A percentile compares a stretch with the other conserved stretches of the same genome.
These are phyloP conservation scores for Spergularia bocconei DNA, from an alignment of 148 eudicot species.

Conservation along the genomic window DNA sequence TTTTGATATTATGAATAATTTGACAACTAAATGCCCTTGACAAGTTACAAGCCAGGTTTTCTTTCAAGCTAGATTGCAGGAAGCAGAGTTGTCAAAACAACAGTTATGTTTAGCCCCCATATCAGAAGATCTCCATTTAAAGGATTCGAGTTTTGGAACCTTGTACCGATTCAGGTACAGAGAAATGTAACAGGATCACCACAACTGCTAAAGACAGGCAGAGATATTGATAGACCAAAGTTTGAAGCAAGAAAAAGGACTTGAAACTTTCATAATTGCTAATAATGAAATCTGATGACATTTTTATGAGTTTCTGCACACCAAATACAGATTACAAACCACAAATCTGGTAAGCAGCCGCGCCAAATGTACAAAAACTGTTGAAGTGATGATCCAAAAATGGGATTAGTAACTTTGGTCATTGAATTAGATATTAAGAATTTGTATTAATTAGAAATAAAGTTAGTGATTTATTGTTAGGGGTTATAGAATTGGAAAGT, in stretches of 20 bases:
- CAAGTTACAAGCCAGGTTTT: no score
- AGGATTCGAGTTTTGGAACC: background rate
- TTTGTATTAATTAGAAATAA: no score
- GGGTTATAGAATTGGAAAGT: no score
- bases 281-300: background rate
- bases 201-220: background rate
- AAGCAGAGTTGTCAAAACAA: no score
- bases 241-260: background rate
- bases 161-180: background rate
- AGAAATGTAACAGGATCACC: background rate
- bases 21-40: background rate
- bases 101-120: background rate
- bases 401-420: no score
- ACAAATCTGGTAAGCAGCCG: slow-evolving; percentile 17
- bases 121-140: background rate
- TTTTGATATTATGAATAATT: background rate
- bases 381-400: no score
- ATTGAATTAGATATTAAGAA: no score
- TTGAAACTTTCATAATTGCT: background rate
- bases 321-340: slow-evolving; percentile 16
- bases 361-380: background rate
- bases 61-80: no score
- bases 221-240: background rate
- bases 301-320: slow-evolving; percentile 1
- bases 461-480: no score